These are phyloP conservation scores for Pseudozyma pruni DNA, from an alignment of 1,284 basidiomycete species.

Conservation along the genomic window DNA sequence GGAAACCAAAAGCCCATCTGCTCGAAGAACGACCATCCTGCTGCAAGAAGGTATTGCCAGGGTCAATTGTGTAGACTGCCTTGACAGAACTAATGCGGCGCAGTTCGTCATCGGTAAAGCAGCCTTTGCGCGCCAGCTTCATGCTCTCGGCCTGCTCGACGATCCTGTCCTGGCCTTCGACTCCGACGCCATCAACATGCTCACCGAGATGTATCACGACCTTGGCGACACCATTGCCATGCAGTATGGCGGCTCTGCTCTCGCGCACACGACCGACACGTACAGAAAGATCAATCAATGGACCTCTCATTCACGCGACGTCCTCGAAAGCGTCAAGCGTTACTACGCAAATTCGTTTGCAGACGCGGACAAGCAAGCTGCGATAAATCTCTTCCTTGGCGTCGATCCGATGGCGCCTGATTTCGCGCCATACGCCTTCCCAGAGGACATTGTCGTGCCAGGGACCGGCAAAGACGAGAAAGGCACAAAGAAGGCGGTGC, in stretches of 20 bases:
- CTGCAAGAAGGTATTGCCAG: constrained; percentile 85
- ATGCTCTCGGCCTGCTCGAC: constrained; percentile 81
- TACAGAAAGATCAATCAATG: constrained; percentile 92
- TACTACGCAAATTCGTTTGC: constrained; percentile 93
- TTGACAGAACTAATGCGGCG: constrained; percentile 92
- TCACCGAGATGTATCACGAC: constrained; percentile 97
- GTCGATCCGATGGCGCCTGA: constrained; percentile 70
- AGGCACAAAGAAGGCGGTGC: constrained; percentile 4
- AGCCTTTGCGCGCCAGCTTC: constrained; percentile 92
- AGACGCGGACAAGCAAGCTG: constrained; percentile 94
- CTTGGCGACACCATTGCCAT: constrained; percentile 80
- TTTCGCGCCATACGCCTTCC: constrained; percentile 35
- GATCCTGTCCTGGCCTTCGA: constrained; percentile 88
- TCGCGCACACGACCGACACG: constrained; percentile 96
- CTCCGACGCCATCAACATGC: constrained; percentile 93
- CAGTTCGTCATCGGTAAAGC: constrained; percentile 98
- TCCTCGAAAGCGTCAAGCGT: constrained; percentile 93
- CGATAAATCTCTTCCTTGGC: constrained; percentile 96
- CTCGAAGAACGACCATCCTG: constrained; percentile 71
- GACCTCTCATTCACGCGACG: constrained; percentile 96
- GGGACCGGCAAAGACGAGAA: background rate
- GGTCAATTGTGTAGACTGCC: constrained; percentile 80
- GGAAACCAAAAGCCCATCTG: background rate
- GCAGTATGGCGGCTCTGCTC: constrained; percentile 79
- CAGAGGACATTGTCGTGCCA: constrained; percentile 19